Percentiles rank a stretch among this genome's conserved stretches.
Evolutionary conservation across 78 protist genomes (phyloP).

Genomic region (Monocercomonoides exilis): DNA sequence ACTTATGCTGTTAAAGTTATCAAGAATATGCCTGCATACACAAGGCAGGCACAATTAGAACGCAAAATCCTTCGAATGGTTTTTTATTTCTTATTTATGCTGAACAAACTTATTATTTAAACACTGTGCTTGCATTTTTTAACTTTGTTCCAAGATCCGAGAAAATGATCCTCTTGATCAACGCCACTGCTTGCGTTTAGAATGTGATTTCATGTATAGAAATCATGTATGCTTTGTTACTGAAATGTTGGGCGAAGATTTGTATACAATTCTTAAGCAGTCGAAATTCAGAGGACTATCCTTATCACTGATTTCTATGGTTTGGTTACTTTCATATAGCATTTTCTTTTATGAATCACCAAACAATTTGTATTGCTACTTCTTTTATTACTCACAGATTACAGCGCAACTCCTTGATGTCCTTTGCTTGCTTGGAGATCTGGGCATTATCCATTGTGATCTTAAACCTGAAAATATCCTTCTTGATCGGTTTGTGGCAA

Average conservation of each 20-base stretch:
- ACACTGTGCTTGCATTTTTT: background rate
- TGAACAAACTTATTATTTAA: background rate
- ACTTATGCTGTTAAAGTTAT: background rate
- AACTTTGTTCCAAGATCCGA: background rate
- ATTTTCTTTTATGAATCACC: background rate
- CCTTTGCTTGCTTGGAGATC: background rate
- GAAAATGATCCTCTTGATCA: background rate
- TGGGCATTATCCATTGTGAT: slow-evolving; percentile 28
- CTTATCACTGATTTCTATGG: background rate
- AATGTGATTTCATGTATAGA: background rate
- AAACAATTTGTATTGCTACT: background rate
- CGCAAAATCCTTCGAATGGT: background rate
- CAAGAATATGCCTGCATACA: background rate
- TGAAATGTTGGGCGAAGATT: background rate
- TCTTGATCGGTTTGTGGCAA: background rate
- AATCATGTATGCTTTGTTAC: background rate
- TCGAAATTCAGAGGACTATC: background rate
- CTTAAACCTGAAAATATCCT: slow-evolving; percentile 44
- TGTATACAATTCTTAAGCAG: background rate
- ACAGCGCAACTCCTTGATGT: background rate
- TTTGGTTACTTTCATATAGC: background rate
- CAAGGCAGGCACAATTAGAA: background rate
- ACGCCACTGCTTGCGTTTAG: background rate
- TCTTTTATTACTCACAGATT: background rate
- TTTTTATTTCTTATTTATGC: background rate